Base-by-base conservation (phyloP, 139 green algal species). In the Microglena sp. region DNA sequence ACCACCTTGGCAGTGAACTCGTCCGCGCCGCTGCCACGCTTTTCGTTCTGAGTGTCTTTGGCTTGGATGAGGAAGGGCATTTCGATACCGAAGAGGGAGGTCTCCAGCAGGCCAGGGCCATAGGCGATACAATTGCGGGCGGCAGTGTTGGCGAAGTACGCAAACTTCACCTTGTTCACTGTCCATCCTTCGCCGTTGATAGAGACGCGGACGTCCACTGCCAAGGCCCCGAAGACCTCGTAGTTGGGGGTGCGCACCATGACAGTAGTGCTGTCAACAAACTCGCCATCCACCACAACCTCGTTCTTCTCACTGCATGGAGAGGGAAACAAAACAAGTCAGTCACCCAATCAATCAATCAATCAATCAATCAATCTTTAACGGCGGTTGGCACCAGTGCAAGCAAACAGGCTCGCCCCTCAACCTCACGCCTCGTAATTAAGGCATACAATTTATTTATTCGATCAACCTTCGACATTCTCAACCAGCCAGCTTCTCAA, bases 61-160 rank as follows among this genome's bases (percentile, higher is more conserved):
- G 67, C 72, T 69, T 86, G 83, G 63, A 95, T 87, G 43, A 89
- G 58, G 77, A 94, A 91, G 1, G 82, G 81, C 80, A 92, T 83
- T 53, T 90, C 86, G 1, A 95, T 55, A 36, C 83, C 81, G 54
- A 69, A 86, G 6, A 88, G 21, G 4, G 73, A 75, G 5, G 73
- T 66, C 2, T 35, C 55, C 36, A 92, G 74, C 55, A 95, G 55
- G 29, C 87, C 87, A 18, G 89, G 89, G 0, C 89, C 89, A 60
- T 85, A 94, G 0, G 89, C 87, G 29, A 92, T 68, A 68, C 81
- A 91, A 64, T 90, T 88, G 62, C 81, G 77, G 4, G 86, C 79
- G 2, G 78, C 70, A 2, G 86, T 95, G 82, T 95, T 94, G 70
- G 86, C 85, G 65, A 91, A 94, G 82, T 94, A 94, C 33, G 67